phyloP scores from a whole-genome alignment of 805 yeast species.

The Osmozyma mogii region DNA sequence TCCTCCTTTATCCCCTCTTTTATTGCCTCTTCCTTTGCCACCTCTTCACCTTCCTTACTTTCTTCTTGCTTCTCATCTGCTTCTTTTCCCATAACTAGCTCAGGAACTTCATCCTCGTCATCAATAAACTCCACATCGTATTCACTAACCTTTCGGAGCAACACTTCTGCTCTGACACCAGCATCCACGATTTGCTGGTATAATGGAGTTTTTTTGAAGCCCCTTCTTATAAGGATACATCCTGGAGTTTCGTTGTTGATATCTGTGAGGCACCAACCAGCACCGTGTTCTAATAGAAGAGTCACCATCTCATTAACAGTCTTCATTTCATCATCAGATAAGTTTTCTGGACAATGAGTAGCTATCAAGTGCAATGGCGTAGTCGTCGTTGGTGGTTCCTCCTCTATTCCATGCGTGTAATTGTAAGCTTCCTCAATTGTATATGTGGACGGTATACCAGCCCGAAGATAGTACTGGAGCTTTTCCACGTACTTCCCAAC shows the following conservation, averaged over 20 bases:
- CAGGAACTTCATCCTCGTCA: slow-evolving; percentile 24
- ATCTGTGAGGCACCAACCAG: slow-evolving; percentile 84
- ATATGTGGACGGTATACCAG: slow-evolving; percentile 77
- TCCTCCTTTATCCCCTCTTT: slow-evolving; percentile 8
- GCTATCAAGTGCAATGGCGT: slow-evolving; percentile 74
- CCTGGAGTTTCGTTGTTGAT: slow-evolving; percentile 75
- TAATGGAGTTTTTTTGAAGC: slow-evolving; percentile 27
- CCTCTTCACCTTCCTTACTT: slow-evolving; percentile 6
- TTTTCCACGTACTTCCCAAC: slow-evolving; percentile 32
- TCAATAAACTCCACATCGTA: slow-evolving; percentile 54
- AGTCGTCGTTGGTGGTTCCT: slow-evolving; percentile 41
- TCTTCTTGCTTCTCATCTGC: slow-evolving; percentile 9
- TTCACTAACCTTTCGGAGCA: slow-evolving; percentile 65
- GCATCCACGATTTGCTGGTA: slow-evolving; percentile 61
- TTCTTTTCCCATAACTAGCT: slow-evolving; percentile 20
- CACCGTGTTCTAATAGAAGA: slow-evolving; percentile 72
- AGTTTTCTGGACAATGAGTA: slow-evolving; percentile 43
- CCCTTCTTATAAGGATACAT: slow-evolving; percentile 58
- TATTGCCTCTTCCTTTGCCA: slow-evolving; percentile 6
- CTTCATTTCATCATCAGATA: slow-evolving; percentile 31
- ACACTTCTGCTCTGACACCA: slow-evolving; percentile 83
- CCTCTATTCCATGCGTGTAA: slow-evolving; percentile 36
- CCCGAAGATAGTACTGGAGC: slow-evolving; percentile 40
- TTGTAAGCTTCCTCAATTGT: slow-evolving; percentile 70
- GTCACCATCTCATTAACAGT: slow-evolving; percentile 51